Evolutionary conservation across 768 basidiomycete species (phyloP).

Genomic region (Russula vinacea): DNA sequence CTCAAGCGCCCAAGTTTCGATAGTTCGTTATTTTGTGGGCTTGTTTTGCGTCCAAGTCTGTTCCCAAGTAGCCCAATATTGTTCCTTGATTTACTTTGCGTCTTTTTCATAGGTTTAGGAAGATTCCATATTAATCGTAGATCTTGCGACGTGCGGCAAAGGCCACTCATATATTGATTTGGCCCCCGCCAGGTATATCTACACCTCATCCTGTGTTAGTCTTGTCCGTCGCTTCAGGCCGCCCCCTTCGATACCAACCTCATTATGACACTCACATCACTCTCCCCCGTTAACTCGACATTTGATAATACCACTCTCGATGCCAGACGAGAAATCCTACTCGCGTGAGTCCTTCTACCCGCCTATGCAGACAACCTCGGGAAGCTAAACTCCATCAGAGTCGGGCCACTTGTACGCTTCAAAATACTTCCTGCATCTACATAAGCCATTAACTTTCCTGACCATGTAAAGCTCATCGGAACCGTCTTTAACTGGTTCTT

Average conservation of each 20-base stretch:
- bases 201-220: neutral
- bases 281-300: neutral
- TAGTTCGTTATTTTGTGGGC: neutral
- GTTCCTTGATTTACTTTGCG: neutral
- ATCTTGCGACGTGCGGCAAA: neutral
- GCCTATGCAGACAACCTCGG: neutral
- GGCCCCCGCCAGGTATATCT: neutral
- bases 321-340: neutral
- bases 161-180: neutral
- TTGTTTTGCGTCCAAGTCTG: neutral
- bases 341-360: constrained; percentile 1
- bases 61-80: neutral
- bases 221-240: neutral
- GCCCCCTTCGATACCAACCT: neutral
- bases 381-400: neutral
- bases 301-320: no score
- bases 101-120: neutral
- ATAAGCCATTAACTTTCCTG: neutral
- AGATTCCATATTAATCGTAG: neutral
- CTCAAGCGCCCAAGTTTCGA: neutral
- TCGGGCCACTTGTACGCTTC: constrained; percentile 13
- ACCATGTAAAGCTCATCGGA: constrained; percentile 9
- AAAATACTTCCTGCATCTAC: neutral
- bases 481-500: constrained; percentile 6
- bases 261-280: neutral